Conservation (phyloP, 805 yeast genomes). For the Candida tammaniensis region DNA sequence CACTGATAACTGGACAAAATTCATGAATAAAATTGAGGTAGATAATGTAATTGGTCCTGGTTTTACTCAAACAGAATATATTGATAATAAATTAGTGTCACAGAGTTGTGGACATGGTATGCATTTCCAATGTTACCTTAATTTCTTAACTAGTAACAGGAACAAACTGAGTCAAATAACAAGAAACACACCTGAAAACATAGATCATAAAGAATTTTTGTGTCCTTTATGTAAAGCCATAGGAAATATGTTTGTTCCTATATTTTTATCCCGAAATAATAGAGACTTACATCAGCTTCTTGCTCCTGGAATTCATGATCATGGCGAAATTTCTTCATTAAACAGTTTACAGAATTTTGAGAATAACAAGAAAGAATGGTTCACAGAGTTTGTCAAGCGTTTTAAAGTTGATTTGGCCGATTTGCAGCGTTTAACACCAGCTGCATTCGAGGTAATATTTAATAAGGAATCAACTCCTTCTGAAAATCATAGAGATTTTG, state of each 20-base stretch:
- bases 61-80: conserved; percentile 44
- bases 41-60: conserved; percentile 66
- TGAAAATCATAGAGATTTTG: conserved; percentile 21
- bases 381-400: conserved; percentile 17
- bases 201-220: conserved; percentile 66
- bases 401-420: conserved; percentile 22
- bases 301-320: conserved; percentile 8
- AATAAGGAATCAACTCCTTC: conserved; percentile 12
- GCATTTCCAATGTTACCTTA: conserved; percentile 75
- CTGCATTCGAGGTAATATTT: conserved; percentile 30
- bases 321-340: conserved; percentile 7
- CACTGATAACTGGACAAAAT: conserved; percentile 35
- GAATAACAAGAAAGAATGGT: conserved; percentile 18
- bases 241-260: conserved; percentile 80
- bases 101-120: conserved; percentile 93
- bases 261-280: conserved; percentile 55
- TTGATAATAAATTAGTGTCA: conserved; percentile 47
- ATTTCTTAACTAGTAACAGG: conserved; percentile 56
- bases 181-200: conserved; percentile 75
- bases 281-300: conserved; percentile 24
- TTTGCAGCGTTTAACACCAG: conserved; percentile 22
- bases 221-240: conserved; percentile 92
- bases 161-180: conserved; percentile 69
- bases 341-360: conserved; percentile 14
- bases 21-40: conserved; percentile 34